Evolutionary conservation across 495 filamentous ascomycete species (phyloP).

Genomic region (Penicillium arizonense): DNA sequence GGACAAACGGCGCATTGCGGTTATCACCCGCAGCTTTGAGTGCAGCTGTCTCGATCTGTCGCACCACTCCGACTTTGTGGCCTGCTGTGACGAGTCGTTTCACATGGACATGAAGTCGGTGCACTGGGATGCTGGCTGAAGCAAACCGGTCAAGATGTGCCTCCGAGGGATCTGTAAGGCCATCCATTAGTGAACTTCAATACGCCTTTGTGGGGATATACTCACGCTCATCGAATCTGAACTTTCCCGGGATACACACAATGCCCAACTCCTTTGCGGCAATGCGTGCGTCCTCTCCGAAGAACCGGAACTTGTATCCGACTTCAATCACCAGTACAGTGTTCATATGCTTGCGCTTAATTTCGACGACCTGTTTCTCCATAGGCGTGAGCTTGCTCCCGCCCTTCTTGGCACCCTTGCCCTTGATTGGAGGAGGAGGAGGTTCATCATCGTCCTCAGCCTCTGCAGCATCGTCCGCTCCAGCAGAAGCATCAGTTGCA

Average conservation of each 20-base stretch:
- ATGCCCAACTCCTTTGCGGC: constrained; percentile 92
- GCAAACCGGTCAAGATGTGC: constrained; percentile 91
- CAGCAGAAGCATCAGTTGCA: constrained; percentile 53
- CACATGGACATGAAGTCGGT: constrained; percentile 89
- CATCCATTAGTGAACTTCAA: constrained; percentile 5
- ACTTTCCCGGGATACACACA: constrained; percentile 94
- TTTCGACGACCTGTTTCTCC: constrained; percentile 89
- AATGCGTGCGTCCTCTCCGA: constrained; percentile 91
- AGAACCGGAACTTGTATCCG: constrained; percentile 97
- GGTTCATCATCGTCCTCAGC: constrained; percentile 58
- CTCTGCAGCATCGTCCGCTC: constrained; percentile 43
- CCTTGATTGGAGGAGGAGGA: constrained; percentile 53
- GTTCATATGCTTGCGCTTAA: constrained; percentile 89
- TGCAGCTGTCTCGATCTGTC: constrained; percentile 97
- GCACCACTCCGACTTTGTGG: constrained; percentile 93
- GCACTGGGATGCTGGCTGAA: constrained; percentile 92
- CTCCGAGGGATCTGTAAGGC: constrained; percentile 68
- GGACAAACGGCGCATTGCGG: constrained; percentile 84
- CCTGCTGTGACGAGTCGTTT: constrained; percentile 90
- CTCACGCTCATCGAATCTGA: constrained; percentile 87
- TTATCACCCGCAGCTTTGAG: constrained; percentile 97
- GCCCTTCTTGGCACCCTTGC: constrained; percentile 59
- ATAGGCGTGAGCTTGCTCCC: constrained; percentile 83
- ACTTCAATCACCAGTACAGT: constrained; percentile 89
- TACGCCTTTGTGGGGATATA: constrained; percentile 5